phyloP scores from a whole-genome alignment of 192 early-diverging fungal species.

The Mortierella claussenii region DNA sequence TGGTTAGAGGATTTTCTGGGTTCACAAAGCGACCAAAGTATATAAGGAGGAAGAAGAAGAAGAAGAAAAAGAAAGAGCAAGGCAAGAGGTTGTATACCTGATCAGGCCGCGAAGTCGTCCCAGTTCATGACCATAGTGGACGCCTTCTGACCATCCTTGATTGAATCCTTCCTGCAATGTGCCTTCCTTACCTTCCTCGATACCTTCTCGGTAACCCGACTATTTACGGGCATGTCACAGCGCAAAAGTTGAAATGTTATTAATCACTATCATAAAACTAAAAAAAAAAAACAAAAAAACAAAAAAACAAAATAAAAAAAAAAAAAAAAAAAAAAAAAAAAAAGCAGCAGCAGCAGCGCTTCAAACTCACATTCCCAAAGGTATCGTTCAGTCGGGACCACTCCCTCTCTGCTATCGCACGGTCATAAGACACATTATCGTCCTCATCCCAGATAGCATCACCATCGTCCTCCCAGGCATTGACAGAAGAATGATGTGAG shows the following conservation, averaged over 20 bases:
- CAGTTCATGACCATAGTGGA: constrained; percentile 57
- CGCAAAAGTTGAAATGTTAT: too few species aligned
- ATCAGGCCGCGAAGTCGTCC: constrained; percentile 65
- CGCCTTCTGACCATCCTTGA: constrained; percentile 66
- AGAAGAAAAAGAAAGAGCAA: background rate
- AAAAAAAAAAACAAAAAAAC: constrained; percentile 5
- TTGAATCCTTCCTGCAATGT: constrained; percentile 72
- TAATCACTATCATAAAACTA: background rate
- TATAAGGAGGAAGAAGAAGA: background rate
- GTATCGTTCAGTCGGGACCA: constrained; percentile 70
- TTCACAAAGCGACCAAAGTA: too few species aligned
- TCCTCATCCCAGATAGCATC: constrained; percentile 67
- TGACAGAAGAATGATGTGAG: constrained; percentile 15
- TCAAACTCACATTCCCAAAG: constrained; percentile 68
- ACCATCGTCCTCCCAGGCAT: constrained; percentile 18
- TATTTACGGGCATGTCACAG: too few species aligned
- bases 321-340: background rate
- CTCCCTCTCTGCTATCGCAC: constrained; percentile 65
- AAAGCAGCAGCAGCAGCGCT: background rate
- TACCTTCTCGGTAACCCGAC: constrained; percentile 73
- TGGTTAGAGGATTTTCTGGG: background rate
- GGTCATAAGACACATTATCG: constrained; percentile 62
- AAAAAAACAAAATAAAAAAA: background rate
- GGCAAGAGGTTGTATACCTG: constrained; percentile 22
- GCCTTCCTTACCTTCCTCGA: constrained; percentile 68